Evolutionary conservation across 306 rosid species (phyloP).

Genomic region (Glycine latifolia): DNA sequence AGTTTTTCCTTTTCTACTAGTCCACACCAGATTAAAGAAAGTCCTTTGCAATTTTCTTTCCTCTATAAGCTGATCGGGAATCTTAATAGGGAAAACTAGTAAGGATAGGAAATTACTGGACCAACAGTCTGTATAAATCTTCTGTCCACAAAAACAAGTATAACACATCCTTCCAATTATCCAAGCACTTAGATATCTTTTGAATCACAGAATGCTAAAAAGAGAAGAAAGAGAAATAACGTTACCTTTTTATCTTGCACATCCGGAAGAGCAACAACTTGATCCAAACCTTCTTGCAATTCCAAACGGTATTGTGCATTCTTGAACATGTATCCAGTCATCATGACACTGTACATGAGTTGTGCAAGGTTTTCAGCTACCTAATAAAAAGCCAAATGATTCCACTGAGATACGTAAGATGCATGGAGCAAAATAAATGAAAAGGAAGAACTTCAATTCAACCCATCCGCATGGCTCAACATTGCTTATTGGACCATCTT

Average conservation of each 20-base stretch:
- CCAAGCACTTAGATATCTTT: slow-evolving; percentile 12
- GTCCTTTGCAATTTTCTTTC: slow-evolving; percentile 11
- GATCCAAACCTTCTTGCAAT: slow-evolving; percentile 92
- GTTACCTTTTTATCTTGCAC: slow-evolving; percentile 76
- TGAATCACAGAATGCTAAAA: slow-evolving; percentile 27
- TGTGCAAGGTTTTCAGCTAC: slow-evolving; percentile 99
- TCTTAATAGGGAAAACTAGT: slow-evolving; percentile 1
- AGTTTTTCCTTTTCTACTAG: slow-evolving; percentile 4
- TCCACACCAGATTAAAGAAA: slow-evolving; percentile 8
- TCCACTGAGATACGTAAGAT: slow-evolving; percentile 38
- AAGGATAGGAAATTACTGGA: slow-evolving; percentile 23
- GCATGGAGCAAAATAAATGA: slow-evolving; percentile 20
- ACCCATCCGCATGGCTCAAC: slow-evolving; percentile 9
- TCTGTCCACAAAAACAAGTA: slow-evolving; percentile 15
- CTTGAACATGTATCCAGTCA: slow-evolving; percentile 98
- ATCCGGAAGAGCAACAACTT: slow-evolving; percentile 92
- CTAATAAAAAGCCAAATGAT: slow-evolving; percentile 57
- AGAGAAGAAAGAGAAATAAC: slow-evolving; percentile 30
- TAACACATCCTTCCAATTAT: slow-evolving; percentile 16
- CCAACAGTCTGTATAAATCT: slow-evolving; percentile 15
- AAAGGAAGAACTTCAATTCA: slow-evolving; percentile 25
- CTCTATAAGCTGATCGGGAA: slow-evolving; percentile 16
- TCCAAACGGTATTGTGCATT: slow-evolving; percentile 95
- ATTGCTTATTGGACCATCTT: slow-evolving; percentile 25
- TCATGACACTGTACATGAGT: slow-evolving; percentile 97